Base-by-base conservation (phyloP, 139 green algal genomes). In the Dunaliella primolecta region DNA sequence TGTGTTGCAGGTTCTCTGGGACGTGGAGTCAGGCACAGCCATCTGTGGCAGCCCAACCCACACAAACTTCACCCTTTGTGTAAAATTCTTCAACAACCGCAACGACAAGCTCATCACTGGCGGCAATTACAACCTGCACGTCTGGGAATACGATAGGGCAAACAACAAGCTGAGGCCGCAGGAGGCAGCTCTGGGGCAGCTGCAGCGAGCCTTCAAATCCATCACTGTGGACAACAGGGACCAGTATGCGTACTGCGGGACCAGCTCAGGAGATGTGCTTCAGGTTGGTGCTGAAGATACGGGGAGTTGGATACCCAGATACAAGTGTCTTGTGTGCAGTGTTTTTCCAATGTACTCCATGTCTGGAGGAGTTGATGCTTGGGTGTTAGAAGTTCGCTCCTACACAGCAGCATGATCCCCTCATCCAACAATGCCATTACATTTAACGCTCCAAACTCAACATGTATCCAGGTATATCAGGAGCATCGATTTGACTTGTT, bases 1-100 rank as follows among this genome's bases (percentile, higher is more conserved):
- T n/a, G n/a, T n/a, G n/a, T 2, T 81, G 27, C 85, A 96, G 93
- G 93, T 96, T 34, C 85, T 98, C 31, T 98, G 95, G 95, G 90
- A 97, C 81, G 94, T 97, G 11, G 83, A 90, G 36, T 93, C 84
- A 2, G 94, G 94, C 27, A 87, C 92, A 35, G 91, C 94, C n/a
- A 93, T 97, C 75, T 97, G 95, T 85, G 94, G 94, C 83, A 93
- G 79, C 82, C 93, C 95, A n/a, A 93, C 91, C 21, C 75, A 90
- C 83, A 90, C 72, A 80, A 89, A 95, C 72, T 93, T 94, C 90
- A 92, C 92, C 1, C 56, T 92, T 25, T 91, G 78, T 32, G 86
- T 95, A 25, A 92, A 91, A 83, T 98, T 96, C 89, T 92, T 96
- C 81, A 93, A 95, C 88, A 92, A 92, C 78, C 83, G 86, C 33